Conservation (phyloP, 1,284 basidiomycete genomes). For the Apiotrichum porosum region DNA sequence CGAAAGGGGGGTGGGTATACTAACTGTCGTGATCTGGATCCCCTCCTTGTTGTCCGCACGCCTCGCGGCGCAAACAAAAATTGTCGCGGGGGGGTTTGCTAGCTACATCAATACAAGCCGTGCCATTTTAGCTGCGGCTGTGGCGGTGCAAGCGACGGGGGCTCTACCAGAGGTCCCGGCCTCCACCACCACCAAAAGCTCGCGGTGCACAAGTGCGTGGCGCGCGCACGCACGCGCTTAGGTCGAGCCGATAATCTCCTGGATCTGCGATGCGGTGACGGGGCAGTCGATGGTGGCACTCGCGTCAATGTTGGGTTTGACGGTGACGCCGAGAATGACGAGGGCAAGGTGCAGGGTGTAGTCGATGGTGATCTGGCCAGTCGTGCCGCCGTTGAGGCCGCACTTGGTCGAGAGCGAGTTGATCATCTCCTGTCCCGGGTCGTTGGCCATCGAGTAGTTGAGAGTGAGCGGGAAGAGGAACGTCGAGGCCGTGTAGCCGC, state of each 20-base stretch:
- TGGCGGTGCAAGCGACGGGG: no score
- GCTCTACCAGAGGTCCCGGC: no score
- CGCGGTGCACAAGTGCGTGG: no score
- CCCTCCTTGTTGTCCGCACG: no score
- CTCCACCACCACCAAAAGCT: no score
- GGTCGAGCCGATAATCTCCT: constrained; percentile 18
- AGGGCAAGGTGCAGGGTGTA: constrained; percentile 54
- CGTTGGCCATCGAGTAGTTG: constrained; percentile 28
- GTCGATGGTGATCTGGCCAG: constrained; percentile 57
- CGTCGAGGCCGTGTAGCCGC: constrained; percentile 61
- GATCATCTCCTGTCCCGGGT: constrained; percentile 4
- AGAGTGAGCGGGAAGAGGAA: constrained; percentile 78
- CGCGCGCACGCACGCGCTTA: no score
- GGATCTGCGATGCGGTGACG: constrained; percentile 45
- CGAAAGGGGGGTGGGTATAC: no score
- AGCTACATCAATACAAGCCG: no score
- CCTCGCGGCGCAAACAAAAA: no score
- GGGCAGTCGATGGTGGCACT: constrained; percentile 67
- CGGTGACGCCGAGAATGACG: constrained; percentile 60
- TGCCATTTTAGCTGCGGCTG: no score
- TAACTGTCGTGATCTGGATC: no score
- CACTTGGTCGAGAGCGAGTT: constrained; percentile 54
- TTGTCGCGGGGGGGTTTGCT: no score
- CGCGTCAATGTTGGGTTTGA: constrained; percentile 66
- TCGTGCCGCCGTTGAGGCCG: constrained; percentile 52